Base-by-base conservation (phyloP, 257 asterid genomes). In the Gynochthodes officinalis region DNA sequence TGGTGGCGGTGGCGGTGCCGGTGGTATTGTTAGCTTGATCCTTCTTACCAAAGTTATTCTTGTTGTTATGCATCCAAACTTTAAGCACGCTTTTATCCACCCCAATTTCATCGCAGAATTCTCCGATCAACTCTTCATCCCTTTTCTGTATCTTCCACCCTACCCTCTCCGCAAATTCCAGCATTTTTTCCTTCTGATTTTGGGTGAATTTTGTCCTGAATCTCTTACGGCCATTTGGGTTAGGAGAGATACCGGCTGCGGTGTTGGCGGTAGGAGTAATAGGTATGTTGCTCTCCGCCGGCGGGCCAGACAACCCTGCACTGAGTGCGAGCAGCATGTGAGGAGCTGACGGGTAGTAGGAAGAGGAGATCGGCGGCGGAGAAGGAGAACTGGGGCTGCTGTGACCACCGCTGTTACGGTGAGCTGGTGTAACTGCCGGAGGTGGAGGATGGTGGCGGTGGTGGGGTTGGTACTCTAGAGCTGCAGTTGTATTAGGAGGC, bases 21-120 rank as follows among this genome's bases (percentile, higher is more conserved):
- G 48, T 53, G 37, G 62, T 63, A 69, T 35, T 4, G 73, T 55
- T 55, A 53, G 75, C 67, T n/a, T 76, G 81, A 60, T 89, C 95
- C 58, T 75, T 89, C 27, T 85, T 85, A 0, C 88, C 90, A 43
- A 81, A 77, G 10, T 84, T 73, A 80, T 83, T 89, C 81, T 90
- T 92, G 84, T 92, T 90, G 76, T 92, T 92, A 35, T 92, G 96
- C 98, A 92, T 92, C 98, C 98, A 92, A 5, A 92, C 98, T 64
- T 90, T 92, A 60, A 92, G 81, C 4, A 92, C 98, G 9, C 90
- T 85, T 28, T 76, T 86, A 32, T 92, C 96, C 21, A 92, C 90
- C 0, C 89, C 90, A 49, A 86, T 73, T 44, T 87, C 88, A 12
- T 49, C 59, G 83, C 97, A 92, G 75, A 88, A 85, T 12, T 79